Base-by-base conservation (phyloP, 805 yeast genomes). In the Saccharomycopsis guyanensis region DNA sequence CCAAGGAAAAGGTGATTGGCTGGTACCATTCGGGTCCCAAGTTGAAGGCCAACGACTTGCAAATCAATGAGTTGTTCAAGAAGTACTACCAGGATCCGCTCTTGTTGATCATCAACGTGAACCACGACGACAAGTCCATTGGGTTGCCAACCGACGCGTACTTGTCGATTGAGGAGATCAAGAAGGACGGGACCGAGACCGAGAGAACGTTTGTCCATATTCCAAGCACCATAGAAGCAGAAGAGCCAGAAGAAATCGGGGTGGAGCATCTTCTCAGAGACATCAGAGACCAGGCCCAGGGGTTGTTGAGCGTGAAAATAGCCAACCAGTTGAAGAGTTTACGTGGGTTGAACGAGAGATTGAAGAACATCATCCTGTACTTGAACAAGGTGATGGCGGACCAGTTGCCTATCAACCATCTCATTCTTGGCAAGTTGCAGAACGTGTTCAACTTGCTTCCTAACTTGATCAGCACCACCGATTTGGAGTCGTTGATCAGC, bases 21-120 rank as follows among this genome's bases (percentile, higher is more conserved):
- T 93, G 99, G 99, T 93, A 93, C 63, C 99, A 93, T 65, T 82
- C 96, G 6, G 99, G 98, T 3, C 97, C 97, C 16, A 88, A 88
- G 63, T 74, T 94, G 54, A 80, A 78, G 57, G 75, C 89, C 1
- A 82, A 94, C 13, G 99, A 93, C 61, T 70, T 93, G 53, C 86
- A 84, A 61, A 93, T 93, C 59, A 91, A 91, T 62, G 96, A 93
- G 54, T 66, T 83, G 44, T 88, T 93, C 70, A 88, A 82, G 62
- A 80, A 77, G 56, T 91, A 88, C 63, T 78, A 89, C 0, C 66
- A 80, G 3, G 78, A 82, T 51, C 97, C 97, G 3, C 68, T 94
- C 43, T 70, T 91, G 54, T 74, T 93, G 57, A 84, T 94, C 59
- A 96, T 93, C 33, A 96, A 93, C 60, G 96, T 91, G 24, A 81